Evolutionary conservation across 192 early-diverging fungal genomes (phyloP).

Genomic region (Podila minutissima): DNA sequence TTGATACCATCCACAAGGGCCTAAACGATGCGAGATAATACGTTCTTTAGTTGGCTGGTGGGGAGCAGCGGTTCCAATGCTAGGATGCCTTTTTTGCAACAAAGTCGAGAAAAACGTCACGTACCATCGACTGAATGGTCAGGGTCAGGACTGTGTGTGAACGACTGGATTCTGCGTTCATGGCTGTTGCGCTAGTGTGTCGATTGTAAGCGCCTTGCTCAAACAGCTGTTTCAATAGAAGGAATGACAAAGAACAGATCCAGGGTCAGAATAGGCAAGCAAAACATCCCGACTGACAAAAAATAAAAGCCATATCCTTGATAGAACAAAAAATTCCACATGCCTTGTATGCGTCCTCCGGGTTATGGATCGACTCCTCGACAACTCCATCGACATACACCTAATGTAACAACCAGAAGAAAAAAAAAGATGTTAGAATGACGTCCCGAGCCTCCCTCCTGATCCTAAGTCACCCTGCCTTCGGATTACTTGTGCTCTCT

Average conservation of each 20-base stretch:
- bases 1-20: slow-evolving; percentile 60
- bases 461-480: no score
- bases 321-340: background rate
- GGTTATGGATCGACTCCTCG: slow-evolving; percentile 69
- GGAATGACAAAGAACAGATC: background rate
- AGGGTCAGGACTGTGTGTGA: slow-evolving; percentile 86
- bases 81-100: no score
- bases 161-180: slow-evolving; percentile 87
- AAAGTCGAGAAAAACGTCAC: no score
- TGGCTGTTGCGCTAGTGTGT: slow-evolving; percentile 72
- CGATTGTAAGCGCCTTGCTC: slow-evolving; percentile 75
- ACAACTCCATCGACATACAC: slow-evolving; percentile 70
- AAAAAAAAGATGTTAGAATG: no score
- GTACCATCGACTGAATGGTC: slow-evolving; percentile 73
- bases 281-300: background rate
- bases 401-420: background rate
- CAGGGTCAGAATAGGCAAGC: background rate
- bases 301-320: background rate
- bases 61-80: no score
- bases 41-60: no score
- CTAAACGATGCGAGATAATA: slow-evolving; percentile 8
- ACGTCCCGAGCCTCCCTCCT: no score
- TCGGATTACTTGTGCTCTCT: no score
- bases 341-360: slow-evolving; percentile 67
- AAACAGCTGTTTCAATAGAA: slow-evolving; percentile 53